Percentiles rank a stretch among this genome's conserved stretches.
Conservation (phyloP, 768 basidiomycete genomes). For the Cystofilobasidium bisporidii region DNA sequence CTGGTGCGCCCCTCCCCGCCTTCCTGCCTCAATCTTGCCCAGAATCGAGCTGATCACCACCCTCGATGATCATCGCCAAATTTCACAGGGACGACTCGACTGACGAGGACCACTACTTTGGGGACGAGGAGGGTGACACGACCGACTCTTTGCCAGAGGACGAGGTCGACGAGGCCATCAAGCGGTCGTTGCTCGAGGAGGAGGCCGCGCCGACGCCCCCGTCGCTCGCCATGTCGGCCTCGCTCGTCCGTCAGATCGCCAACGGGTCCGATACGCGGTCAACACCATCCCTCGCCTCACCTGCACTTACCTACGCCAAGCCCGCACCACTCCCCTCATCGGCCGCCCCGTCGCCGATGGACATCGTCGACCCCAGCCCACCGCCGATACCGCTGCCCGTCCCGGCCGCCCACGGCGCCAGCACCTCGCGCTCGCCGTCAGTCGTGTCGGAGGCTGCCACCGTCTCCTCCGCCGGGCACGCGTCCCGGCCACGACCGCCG, state of each 20-base stretch:
- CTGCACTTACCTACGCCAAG: neutral
- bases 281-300: neutral
- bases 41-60: no score
- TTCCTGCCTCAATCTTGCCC: neutral
- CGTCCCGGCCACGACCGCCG: neutral
- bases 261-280: neutral
- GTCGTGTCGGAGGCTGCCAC: neutral
- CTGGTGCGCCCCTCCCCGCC: no score
- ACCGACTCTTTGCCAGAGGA: constrained; percentile 28
- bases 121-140: constrained; percentile 27
- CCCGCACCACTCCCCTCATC: neutral
- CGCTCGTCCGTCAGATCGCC: constrained; percentile 7
- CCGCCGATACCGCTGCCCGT: constrained; percentile 1
- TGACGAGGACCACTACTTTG: constrained; percentile 23
- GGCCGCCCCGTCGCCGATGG: neutral
- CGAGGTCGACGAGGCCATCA: constrained; percentile 20
- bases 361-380: neutral
- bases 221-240: neutral
- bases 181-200: constrained; percentile 2
- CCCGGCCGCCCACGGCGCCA: neutral
- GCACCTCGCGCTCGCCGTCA: neutral
- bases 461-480: neutral
- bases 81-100: constrained; percentile 9
- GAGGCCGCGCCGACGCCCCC: neutral
- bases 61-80: no score